Evolutionary conservation across 257 asterid genomes (phyloP).

Genomic region (Sherardia arvensis): DNA sequence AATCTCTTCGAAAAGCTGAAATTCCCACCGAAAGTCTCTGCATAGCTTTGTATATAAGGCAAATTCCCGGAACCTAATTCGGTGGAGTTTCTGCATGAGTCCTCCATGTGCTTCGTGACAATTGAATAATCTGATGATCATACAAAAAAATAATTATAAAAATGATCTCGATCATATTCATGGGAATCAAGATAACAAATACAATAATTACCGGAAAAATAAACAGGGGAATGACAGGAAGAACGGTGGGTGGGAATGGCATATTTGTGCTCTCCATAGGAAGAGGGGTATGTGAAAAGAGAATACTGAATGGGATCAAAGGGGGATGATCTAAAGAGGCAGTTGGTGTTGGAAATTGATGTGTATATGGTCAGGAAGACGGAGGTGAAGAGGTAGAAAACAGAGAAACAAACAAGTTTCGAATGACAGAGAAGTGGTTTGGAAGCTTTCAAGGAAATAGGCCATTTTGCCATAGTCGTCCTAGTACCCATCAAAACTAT

Average conservation of each 20-base stretch:
- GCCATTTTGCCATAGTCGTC: constrained; percentile 2
- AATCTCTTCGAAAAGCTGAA: constrained; percentile 39
- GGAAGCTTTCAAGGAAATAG: constrained; percentile 36
- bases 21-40: constrained; percentile 67
- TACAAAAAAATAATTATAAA: constrained; percentile 3
- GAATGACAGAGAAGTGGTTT: constrained; percentile 68
- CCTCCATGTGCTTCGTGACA: constrained; percentile 39
- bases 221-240: constrained; percentile 71
- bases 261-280: constrained; percentile 90
- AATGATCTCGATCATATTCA: too few relatives aligned
- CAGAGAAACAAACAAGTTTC: constrained; percentile 64
- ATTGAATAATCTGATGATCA: constrained; percentile 42
- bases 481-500: not conserved
- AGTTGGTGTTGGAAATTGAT: constrained; percentile 49
- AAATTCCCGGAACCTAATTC: constrained; percentile 24
- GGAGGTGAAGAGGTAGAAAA: constrained; percentile 56
- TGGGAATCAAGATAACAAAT: not conserved
- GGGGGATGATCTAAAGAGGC: constrained; percentile 65
- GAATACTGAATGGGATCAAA: constrained; percentile 61
- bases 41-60: constrained; percentile 45
- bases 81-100: constrained; percentile 24
- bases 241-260: constrained; percentile 73
- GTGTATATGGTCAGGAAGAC: constrained; percentile 39
- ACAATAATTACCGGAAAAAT: constrained; percentile 48
- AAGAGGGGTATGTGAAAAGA: constrained; percentile 59